Evolutionary conservation across 805 yeast species (phyloP).

Genomic region (Yarrowia sp.): DNA sequence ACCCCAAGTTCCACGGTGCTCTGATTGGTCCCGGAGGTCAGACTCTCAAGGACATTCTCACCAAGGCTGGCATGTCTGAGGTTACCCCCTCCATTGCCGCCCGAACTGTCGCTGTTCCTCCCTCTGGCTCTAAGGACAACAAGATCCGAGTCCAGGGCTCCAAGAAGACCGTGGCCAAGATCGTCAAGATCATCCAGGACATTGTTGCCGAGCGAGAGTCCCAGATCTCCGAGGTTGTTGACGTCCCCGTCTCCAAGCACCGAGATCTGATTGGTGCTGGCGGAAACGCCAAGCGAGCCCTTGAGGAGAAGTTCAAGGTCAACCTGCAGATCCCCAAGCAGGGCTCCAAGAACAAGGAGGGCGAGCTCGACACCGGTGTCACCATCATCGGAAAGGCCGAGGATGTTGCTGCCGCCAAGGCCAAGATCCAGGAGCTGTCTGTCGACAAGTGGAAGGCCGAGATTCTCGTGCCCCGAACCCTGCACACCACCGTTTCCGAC

Average conservation of each 20-base stretch:
- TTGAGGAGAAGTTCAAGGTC: constrained; percentile 70
- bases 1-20: constrained; percentile 68
- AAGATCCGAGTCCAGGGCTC: constrained; percentile 72
- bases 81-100: constrained; percentile 35
- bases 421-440: constrained; percentile 58
- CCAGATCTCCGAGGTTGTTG: constrained; percentile 33
- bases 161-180: constrained; percentile 64
- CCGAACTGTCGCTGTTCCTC: constrained; percentile 67
- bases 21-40: constrained; percentile 80
- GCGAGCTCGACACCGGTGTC: constrained; percentile 39
- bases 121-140: constrained; percentile 51
- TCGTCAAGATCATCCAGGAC: constrained; percentile 58
- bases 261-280: constrained; percentile 76
- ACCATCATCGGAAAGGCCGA: constrained; percentile 66
- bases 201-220: constrained; percentile 62
- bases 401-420: constrained; percentile 60
- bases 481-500: constrained; percentile 62
- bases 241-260: constrained; percentile 69
- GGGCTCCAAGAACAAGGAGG: constrained; percentile 28
- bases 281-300: constrained; percentile 68
- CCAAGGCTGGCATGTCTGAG: constrained; percentile 68
- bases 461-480: constrained; percentile 55
- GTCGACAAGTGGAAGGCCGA: constrained; percentile 55
- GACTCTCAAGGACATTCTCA: constrained; percentile 66
- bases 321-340: constrained; percentile 64